phyloP scores from a whole-genome alignment of 345 rosid species.

The Punica granatum region DNA sequence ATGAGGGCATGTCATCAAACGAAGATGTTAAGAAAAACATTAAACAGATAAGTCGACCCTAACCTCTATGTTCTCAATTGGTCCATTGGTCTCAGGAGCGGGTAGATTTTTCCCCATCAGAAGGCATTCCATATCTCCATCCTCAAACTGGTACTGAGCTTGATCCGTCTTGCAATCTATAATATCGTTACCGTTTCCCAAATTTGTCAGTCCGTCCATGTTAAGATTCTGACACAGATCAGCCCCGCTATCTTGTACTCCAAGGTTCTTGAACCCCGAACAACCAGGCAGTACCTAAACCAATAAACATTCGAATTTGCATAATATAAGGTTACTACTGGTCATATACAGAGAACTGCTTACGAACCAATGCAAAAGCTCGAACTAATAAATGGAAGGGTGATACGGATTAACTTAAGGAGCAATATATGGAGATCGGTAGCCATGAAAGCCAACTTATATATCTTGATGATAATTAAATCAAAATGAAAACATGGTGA shows the following conservation, averaged over 20 bases:
- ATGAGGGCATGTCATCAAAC: not conserved
- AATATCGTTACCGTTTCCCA: conserved; percentile 43
- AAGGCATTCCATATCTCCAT: conserved; percentile 26
- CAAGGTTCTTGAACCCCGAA: conserved; percentile 29
- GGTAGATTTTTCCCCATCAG: conserved; percentile 39
- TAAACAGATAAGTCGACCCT: conserved; percentile 1
- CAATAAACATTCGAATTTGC: not conserved
- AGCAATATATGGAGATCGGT: too few relatives aligned
- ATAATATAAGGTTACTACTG: too few relatives aligned
- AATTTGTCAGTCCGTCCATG: conserved; percentile 41
- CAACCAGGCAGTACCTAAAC: conserved; percentile 22
- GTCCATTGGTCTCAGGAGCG: conserved; percentile 33
- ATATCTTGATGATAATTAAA: not conserved
- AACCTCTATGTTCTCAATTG: conserved; percentile 44
- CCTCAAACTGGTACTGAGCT: conserved; percentile 26
- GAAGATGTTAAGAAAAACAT: not conserved
- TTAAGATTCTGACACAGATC: conserved; percentile 50
- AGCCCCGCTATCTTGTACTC: conserved; percentile 29
- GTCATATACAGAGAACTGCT: too few relatives aligned
- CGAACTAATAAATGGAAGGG: too few relatives aligned
- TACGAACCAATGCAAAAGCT: too few relatives aligned
- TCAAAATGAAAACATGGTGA: not conserved
- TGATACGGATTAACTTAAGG: too few relatives aligned
- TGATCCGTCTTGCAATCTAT: conserved; percentile 32
- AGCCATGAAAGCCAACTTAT: too few relatives aligned